Evolutionary conservation across 1,284 basidiomycete genomes (phyloP), one percentile per base, ranked within the genome.

Genomic region (Malassezia slooffiae): DNA sequence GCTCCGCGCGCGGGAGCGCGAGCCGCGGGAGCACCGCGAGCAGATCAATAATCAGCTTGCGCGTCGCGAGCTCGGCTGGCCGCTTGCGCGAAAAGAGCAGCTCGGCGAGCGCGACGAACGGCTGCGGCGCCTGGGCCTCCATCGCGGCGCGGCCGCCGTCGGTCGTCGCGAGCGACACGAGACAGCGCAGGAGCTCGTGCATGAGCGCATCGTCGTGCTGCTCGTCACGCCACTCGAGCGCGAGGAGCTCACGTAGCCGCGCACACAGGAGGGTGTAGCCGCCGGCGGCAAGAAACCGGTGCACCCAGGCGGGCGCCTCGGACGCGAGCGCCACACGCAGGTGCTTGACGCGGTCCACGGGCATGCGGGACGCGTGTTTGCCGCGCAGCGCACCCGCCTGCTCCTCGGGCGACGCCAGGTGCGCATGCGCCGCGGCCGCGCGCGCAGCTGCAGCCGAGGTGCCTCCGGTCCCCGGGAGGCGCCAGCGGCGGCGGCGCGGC

Each of bases 181-280:
- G 79, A 71, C 89, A 95, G 3, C 89, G 80, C 21, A 97, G 74
- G 0, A 97, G 74, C 68, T 96, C 91, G 58, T 91, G 82, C 7
- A 99, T 75, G 35, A 93, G 76, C 67, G 90, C 81, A 67, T 97
- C 93, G 63, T 95, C 91, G 58, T 93, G 90, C 67, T 95, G 90
- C 68, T 99, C 91, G 70, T 96, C 91, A 52, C 89, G 80, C 91
- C 91, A 99, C 72, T 97, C 91, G 37, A 96, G 79, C 54, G 87
- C 83, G 0, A 97, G 75, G 9, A 97, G 76, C 70, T 97, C 91
- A 50, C 88, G 84, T n/a, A 97, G 72, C 34, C 88, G 76, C 1
- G 80, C 81, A 19, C 95, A 70, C 28, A 99, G 73, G 1, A 82
- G 81, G 4, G 77, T 76, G 62, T 96, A 97, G 1, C 93, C 91